These are phyloP conservation scores for Chenopodium album DNA, from an alignment of 148 eudicot species.

Conservation along the genomic window DNA sequence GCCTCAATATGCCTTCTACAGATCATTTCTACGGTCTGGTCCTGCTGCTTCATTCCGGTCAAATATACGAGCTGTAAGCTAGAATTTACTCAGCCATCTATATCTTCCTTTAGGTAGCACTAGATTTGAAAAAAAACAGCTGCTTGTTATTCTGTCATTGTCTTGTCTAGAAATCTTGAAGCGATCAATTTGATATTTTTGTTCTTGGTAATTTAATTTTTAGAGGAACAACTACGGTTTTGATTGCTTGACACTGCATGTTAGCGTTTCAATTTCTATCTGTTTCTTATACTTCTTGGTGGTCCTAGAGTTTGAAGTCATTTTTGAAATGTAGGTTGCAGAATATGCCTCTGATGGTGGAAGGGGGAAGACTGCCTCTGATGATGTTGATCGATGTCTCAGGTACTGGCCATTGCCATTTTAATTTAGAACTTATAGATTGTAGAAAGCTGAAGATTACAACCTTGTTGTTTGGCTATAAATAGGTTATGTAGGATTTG, in stretches of 20 bases:
- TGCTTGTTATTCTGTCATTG: no score
- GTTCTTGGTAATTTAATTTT: no score
- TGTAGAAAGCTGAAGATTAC: neutral
- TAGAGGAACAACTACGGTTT: neutral
- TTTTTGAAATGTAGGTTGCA: constrained; percentile 66
- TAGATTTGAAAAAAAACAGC: no score
- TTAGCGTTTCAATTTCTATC: neutral
- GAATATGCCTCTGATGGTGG: constrained; percentile 83
- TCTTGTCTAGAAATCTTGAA: no score
- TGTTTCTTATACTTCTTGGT: neutral
- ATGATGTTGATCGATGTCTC: constrained; percentile 76
- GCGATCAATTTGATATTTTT: no score
- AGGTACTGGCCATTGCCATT: constrained; percentile 42
- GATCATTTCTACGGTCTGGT: constrained; percentile 79
- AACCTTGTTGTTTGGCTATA: neutral
- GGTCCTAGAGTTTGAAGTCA: constrained; percentile 1
- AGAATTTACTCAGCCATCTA: neutral
- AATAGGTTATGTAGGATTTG: neutral
- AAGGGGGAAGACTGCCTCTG: constrained; percentile 62
- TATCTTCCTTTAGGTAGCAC: neutral
- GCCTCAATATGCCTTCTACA: constrained; percentile 70
- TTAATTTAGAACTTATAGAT: neutral
- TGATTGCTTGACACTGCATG: constrained; percentile 12
- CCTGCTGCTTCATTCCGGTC: constrained; percentile 93
- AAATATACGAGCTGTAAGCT: constrained; percentile 90